Base-by-base conservation (phyloP, 495 filamentous ascomycete genomes). In the Cryomyces minteri region DNA sequence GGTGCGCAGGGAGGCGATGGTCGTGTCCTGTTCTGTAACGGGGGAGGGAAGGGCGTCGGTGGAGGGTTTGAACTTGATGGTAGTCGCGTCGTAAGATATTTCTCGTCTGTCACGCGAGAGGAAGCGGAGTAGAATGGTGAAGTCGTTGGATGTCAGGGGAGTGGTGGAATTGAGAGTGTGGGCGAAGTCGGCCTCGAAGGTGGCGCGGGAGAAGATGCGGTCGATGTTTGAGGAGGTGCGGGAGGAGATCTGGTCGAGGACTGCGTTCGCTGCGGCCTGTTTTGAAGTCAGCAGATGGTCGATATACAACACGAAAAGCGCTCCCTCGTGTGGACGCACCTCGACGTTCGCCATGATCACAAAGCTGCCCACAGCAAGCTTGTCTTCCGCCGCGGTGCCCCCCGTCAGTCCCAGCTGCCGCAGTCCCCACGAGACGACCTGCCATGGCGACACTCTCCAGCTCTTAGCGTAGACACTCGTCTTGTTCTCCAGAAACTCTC, bases 1-100 rank as follows among this genome's bases (percentile, higher is more conserved):
- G 7, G 61, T 56, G 29, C 57, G 63, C 1, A 83, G 57, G 0
- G 65, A 52, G 30, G 85, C 84, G 46, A 95, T 82, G 0, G 84
- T 80, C 5, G 66, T 69, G 61, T 98, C 92, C 51, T 88, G 73
- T 29, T 72, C 58, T 4, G 80, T 81, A 40, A 94, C 79, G 0
- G 65, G 52, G 5, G 54, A 34, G 2, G 65, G 54, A 5, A 65
- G 59, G 14, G 69, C 59, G 6, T 33, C 32, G 31, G 60, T 62
- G 6, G 64, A 45, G 4, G 51, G 56, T 51, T 69, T 74, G 60
- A 98, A 82, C 58, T 82, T 88, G 54, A 95, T 73, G 11, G 54
- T 51, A n/a, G 55, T 18, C 6, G 44, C 47, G 34, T 55, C 50
- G 43, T 53, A 60, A 4, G 58, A 49, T 4, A 61, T 43, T 11